Evolutionary conservation across 108 stramenopile genomes (phyloP), one percentile per base, ranked within the genome.

Genomic region (Skeletonema tropicum): DNA sequence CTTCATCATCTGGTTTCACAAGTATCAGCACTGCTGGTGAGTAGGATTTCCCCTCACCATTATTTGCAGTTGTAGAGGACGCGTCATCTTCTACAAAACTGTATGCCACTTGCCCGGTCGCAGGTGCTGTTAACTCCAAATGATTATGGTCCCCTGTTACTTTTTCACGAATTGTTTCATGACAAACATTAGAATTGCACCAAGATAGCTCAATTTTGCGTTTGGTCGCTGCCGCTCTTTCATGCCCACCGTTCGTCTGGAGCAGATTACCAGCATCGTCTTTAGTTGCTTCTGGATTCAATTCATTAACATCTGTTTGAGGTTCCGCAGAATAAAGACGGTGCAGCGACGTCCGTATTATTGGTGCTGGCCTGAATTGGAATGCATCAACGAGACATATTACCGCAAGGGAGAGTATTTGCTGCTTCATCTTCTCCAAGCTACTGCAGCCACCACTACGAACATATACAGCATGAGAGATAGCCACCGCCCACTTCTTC

Each of bases 81-180:
- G 60, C 36, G 26, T 63, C 65, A 57, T 33, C 32, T 14, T 33
- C 32, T 14, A 70, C 30, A 31, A 70, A 95, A 25, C 60, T 70
- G 70, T 93, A 95, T 6, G 80, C 86, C 17, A 95, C 92, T 71
- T 95, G 94, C 29, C 92, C 92, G 10, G 94, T 93, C 2, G 94
- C 92, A 6, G 94, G 94, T 8, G 89, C 90, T 46, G 77, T 82
- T 35, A 95, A 70, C 5, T 86, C 73, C 46, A 95, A 85, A 57
- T 92, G 86, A 74, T 95, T 92, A 64, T 90, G 84, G 21, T 83
- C 75, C 5, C 90, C 90, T 9, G 89, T 82, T n/a, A 92, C 87
- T 45, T 86, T 77, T 78, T 92, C 89, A 63, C 91, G 85, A 45
- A 93, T 71, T 1, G 79, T 81, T 49, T 90, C 87, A 59, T 82